A percentile compares a stretch with the other conserved stretches of the same genome.
Evolutionary conservation across 2,329 filamentous ascomycete genomes (phyloP).

Genomic region (Lasiodiplodia sp.): DNA sequence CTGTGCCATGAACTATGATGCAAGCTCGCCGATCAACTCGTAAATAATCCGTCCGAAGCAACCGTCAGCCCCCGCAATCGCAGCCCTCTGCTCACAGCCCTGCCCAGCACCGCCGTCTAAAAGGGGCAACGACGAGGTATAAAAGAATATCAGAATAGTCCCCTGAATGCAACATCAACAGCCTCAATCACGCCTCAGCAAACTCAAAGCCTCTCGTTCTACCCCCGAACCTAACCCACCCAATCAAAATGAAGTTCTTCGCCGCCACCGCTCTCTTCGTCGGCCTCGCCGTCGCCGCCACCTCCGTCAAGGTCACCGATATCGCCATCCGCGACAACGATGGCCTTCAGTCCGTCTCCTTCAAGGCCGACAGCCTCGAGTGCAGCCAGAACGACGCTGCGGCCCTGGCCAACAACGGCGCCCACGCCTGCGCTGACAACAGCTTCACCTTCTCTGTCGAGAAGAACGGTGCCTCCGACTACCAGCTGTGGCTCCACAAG

Average conservation of each 20-base stretch:
- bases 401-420: background rate
- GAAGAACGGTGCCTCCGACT: background rate
- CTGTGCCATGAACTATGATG: background rate
- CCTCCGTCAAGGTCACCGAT: conserved; percentile 12
- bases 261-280: background rate
- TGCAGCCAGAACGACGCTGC: background rate
- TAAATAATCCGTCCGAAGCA: background rate
- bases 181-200: background rate
- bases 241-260: background rate
- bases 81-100: too few species aligned
- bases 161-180: background rate
- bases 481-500: conserved; percentile 10
- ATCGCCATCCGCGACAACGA: conserved; percentile 27
- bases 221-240: background rate
- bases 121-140: background rate
- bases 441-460: conserved; percentile 15
- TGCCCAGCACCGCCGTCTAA: background rate
- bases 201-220: background rate
- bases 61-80: background rate
- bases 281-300: background rate
- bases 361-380: conserved; percentile 3
- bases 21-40: background rate
- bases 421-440: conserved; percentile 2
- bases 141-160: background rate
- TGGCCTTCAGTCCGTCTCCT: conserved; percentile 22